Evolutionary conservation across 1,284 basidiomycete genomes (phyloP).

Genomic region (Rhodotorula sp.): DNA sequence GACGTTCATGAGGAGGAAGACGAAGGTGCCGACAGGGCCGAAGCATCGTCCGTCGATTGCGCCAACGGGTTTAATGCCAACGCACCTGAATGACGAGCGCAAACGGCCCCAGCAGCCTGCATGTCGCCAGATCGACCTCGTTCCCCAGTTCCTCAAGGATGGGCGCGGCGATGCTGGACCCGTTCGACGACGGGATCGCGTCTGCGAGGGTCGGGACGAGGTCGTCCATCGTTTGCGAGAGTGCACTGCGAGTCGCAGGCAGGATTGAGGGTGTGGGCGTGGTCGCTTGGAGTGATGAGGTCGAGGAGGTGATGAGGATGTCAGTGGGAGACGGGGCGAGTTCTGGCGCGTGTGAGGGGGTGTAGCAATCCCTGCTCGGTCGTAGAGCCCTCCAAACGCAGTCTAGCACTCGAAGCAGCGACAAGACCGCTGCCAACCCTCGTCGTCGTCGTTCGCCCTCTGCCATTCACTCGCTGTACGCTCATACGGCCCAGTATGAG

Average conservation of each 20-base stretch:
- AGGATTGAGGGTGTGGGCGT: neutral
- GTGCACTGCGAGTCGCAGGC: neutral
- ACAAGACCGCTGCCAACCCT: too few species aligned
- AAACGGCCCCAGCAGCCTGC: slow-evolving; percentile 53
- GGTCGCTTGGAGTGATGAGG: neutral
- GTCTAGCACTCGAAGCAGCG: too few species aligned
- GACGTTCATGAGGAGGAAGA: neutral
- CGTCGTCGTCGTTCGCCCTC: neutral
- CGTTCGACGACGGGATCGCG: slow-evolving; percentile 52
- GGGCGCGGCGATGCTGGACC: slow-evolving; percentile 11
- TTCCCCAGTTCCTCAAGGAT: slow-evolving; percentile 20
- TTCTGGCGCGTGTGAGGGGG: neutral
- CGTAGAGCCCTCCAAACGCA: too few species aligned
- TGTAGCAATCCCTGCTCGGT: too few species aligned
- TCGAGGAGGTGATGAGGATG: neutral
- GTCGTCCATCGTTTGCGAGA: slow-evolving; percentile 5
- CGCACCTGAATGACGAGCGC: slow-evolving; percentile 43
- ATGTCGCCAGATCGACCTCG: slow-evolving; percentile 43
- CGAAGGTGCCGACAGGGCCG: too few species aligned
- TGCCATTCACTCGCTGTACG: neutral
- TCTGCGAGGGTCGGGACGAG: neutral
- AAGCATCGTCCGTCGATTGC: too few species aligned
- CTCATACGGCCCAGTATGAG: neutral
- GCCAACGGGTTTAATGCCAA: neutral
- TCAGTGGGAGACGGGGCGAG: neutral